Evolutionary conservation across 1,284 basidiomycete species (phyloP).

Genomic region (Fistulinella staudtii): DNA sequence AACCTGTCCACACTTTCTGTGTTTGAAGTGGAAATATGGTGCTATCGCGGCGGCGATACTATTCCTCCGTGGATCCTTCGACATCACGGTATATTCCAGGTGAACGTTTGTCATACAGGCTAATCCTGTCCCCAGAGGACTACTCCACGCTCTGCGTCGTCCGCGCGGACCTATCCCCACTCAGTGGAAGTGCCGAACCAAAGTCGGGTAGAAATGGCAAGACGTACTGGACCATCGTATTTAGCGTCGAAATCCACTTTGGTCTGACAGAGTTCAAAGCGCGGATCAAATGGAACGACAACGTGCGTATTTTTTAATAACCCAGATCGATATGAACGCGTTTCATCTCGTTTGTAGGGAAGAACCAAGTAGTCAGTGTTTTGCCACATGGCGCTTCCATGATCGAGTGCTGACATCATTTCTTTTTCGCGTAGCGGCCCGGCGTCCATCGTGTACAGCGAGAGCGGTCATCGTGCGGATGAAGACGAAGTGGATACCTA

Average conservation of each 20-base stretch:
- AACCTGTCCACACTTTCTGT: constrained; percentile 68
- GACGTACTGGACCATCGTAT: constrained; percentile 76
- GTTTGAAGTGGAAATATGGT: constrained; percentile 80
- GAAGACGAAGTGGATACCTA: constrained; percentile 61
- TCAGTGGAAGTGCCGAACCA: constrained; percentile 62
- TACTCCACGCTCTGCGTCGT: constrained; percentile 76
- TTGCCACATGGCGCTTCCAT: neutral
- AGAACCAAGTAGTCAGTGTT: constrained; percentile 57
- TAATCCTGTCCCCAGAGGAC: constrained; percentile 47
- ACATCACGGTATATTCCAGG: constrained; percentile 43
- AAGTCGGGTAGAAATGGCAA: constrained; percentile 61
- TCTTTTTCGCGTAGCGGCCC: constrained; percentile 49
- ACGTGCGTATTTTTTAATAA: constrained; percentile 50
- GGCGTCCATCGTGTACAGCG: constrained; percentile 75
- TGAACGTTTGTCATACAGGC: too few species aligned
- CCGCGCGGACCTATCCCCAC: constrained; percentile 66
- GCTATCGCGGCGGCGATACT: constrained; percentile 63
- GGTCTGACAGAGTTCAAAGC: constrained; percentile 76
- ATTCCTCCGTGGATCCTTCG: constrained; percentile 71
- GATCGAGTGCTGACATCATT: neutral
- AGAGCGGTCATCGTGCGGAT: constrained; percentile 65
- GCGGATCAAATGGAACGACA: constrained; percentile 75
- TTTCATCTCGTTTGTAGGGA: constrained; percentile 38
- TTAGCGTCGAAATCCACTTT: constrained; percentile 77
- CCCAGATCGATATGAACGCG: neutral